Percentiles rank a stretch among this genome's conserved stretches.
Evolutionary conservation across 345 rosid genomes (phyloP).

Genomic region (Eucalyptus victrix): DNA sequence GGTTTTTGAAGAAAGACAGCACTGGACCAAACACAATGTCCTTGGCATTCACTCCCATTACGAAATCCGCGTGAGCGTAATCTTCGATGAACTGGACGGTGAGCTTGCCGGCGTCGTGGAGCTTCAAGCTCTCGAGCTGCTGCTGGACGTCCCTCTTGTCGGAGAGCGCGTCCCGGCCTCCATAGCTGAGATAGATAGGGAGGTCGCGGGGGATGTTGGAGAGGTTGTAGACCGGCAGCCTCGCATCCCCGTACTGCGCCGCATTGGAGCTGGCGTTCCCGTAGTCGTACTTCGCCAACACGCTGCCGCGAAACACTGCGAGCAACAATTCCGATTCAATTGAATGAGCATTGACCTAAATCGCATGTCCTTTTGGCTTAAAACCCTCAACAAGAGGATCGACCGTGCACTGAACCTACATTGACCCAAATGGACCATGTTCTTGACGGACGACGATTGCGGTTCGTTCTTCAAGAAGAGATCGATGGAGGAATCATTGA

Average conservation of each 20-base stretch:
- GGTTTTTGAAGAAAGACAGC: constrained; percentile 28
- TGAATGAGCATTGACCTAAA: not conserved
- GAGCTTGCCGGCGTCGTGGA: constrained; percentile 55
- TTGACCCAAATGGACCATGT: constrained; percentile 82
- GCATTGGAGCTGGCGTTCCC: constrained; percentile 31
- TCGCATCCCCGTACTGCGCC: constrained; percentile 39
- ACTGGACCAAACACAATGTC: constrained; percentile 57
- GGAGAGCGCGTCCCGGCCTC: constrained; percentile 57
- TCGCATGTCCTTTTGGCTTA: not conserved
- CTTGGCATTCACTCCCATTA: constrained; percentile 78
- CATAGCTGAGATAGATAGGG: constrained; percentile 71
- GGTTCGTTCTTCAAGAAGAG: constrained; percentile 58
- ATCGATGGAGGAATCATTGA: constrained; percentile 53
- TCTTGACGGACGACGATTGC: constrained; percentile 72
- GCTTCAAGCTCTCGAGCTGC: constrained; percentile 48
- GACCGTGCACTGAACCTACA: constrained; percentile 23
- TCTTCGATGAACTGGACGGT: constrained; percentile 44
- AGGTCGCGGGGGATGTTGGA: constrained; percentile 63
- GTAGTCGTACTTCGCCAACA: constrained; percentile 59
- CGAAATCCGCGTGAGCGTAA: constrained; percentile 84
- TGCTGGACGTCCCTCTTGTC: constrained; percentile 49
- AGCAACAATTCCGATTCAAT: not conserved
- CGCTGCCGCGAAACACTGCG: constrained; percentile 56
- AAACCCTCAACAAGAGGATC: not conserved
- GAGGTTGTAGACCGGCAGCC: constrained; percentile 63